These are phyloP conservation scores for Zasmidium cellare DNA, from an alignment of 2,329 filamentous ascomycete species.

Conservation along the genomic window DNA sequence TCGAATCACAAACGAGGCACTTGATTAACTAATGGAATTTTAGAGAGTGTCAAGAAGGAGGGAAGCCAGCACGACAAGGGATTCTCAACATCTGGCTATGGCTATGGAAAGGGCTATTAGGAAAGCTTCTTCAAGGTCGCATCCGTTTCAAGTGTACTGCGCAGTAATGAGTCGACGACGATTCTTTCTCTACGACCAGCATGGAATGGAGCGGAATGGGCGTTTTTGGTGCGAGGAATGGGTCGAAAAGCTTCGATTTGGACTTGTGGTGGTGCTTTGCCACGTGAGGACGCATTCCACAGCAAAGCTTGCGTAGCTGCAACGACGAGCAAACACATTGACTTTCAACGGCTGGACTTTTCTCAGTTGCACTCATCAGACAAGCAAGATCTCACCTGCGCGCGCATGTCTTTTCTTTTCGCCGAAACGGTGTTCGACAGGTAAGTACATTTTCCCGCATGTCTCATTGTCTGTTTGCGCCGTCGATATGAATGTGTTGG, in stretches of 20 bases:
- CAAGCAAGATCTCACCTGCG: slow-evolving; percentile 2
- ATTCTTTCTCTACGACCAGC: neutral
- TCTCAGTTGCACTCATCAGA: slow-evolving; percentile 1
- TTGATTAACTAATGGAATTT: neutral
- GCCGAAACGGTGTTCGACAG: neutral
- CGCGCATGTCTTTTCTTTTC: slow-evolving; percentile 1
- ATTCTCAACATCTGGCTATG: no score
- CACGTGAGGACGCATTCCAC: slow-evolving; percentile 22
- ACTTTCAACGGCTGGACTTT: slow-evolving; percentile 1
- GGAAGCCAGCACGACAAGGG: neutral
- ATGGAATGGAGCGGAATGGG: neutral
- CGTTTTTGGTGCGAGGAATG: slow-evolving; percentile 3
- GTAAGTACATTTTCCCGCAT: slow-evolving; percentile 6
- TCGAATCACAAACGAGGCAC: neutral
- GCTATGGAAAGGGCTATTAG: neutral
- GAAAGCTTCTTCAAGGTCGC: neutral
- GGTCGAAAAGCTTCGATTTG: slow-evolving; percentile 14
- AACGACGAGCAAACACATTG: slow-evolving; percentile 18
- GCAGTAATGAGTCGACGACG: neutral
- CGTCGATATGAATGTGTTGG: slow-evolving; percentile 13
- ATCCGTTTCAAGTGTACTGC: neutral
- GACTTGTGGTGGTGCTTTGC: slow-evolving; percentile 13
- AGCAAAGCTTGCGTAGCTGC: slow-evolving; percentile 10
- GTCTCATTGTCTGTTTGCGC: slow-evolving; percentile 26
- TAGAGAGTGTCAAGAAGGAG: neutral